These are phyloP conservation scores for Lepidopterella palustris DNA, from an alignment of 495 filamentous ascomycete genomes.

Conservation along the genomic window DNA sequence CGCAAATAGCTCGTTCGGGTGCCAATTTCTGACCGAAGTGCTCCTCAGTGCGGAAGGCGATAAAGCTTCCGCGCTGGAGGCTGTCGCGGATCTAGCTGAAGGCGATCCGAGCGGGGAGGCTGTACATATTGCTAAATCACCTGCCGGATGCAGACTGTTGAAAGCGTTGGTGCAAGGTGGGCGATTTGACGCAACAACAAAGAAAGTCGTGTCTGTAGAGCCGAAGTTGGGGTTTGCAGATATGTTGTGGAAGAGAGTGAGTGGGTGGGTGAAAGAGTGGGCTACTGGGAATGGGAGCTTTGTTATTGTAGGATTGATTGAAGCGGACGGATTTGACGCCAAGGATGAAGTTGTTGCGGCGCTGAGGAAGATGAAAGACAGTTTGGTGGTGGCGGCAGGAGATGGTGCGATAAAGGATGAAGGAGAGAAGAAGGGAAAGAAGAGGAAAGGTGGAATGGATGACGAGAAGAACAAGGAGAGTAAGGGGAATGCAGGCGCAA, in stretches of 20 bases:
- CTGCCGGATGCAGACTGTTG: slow-evolving; percentile 75
- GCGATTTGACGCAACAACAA: slow-evolving; percentile 63
- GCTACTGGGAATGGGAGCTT: slow-evolving; percentile 77
- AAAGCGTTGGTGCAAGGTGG: slow-evolving; percentile 86
- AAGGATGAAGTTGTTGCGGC: slow-evolving; percentile 57
- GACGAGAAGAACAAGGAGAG: slow-evolving; percentile 26
- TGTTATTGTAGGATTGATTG: slow-evolving; percentile 70
- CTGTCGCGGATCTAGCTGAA: slow-evolving; percentile 62
- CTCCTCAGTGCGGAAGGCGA: slow-evolving; percentile 69
- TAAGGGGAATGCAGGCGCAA: slow-evolving; percentile 50
- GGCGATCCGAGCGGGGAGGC: slow-evolving; percentile 52
- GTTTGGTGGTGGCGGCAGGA: slow-evolving; percentile 46
- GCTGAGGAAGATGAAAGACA: slow-evolving; percentile 53
- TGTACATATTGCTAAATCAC: slow-evolving; percentile 49
- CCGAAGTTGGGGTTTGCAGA: slow-evolving; percentile 75
- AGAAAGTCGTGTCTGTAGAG: slow-evolving; percentile 58
- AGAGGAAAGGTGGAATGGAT: slow-evolving; percentile 42
- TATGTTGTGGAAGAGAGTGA: slow-evolving; percentile 68
- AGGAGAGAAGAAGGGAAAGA: slow-evolving; percentile 24
- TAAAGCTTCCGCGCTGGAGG: slow-evolving; percentile 60
- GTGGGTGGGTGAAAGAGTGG: slow-evolving; percentile 72
- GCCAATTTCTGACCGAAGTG: slow-evolving; percentile 77
- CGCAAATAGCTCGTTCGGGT: slow-evolving; percentile 69
- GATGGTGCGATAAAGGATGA: slow-evolving; percentile 34
- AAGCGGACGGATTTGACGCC: slow-evolving; percentile 68